Percentiles rank a stretch among this genome's conserved stretches.
Conservation (phyloP, 306 rosid genomes). For the Bauhinia variegata region DNA sequence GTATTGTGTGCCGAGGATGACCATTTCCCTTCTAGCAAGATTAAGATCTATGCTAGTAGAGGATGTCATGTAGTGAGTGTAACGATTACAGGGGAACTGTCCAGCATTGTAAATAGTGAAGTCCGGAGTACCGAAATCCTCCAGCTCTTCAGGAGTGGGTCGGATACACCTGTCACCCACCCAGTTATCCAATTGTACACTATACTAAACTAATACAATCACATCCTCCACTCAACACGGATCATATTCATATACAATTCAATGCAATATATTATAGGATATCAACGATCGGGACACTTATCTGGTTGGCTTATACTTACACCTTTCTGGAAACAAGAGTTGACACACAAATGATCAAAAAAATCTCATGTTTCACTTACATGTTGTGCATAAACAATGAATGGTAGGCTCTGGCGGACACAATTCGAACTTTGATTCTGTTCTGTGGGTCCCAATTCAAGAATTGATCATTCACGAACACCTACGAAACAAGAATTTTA, state of each 20-base stretch:
- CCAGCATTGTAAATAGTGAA: slow-evolving; percentile 97
- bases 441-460: slow-evolving; percentile 89
- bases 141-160: slow-evolving; percentile 86
- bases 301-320: slow-evolving; percentile 38
- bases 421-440: slow-evolving; percentile 83
- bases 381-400: slow-evolving; percentile 97
- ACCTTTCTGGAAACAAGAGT: too few species aligned
- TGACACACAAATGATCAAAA: slow-evolving; percentile 5
- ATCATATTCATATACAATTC: slow-evolving; percentile 18
- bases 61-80: slow-evolving; percentile 93
- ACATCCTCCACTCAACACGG: slow-evolving; percentile 26
- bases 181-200: slow-evolving; percentile 75
- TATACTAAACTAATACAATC: slow-evolving; percentile 44
- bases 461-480: slow-evolving; percentile 88
- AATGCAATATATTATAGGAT: slow-evolving; percentile 1
- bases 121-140: slow-evolving; percentile 90
- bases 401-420: slow-evolving; percentile 94
- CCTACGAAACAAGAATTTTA: slow-evolving; percentile 45
- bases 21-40: slow-evolving; percentile 92
- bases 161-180: slow-evolving; percentile 93
- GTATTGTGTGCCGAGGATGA: slow-evolving; percentile 92
- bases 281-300: slow-evolving; percentile 43
- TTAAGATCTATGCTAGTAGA: slow-evolving; percentile 89
- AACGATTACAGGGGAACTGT: slow-evolving; percentile 93
- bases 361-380: slow-evolving; percentile 57